phyloP scores from a whole-genome alignment of 176 grass and related monocot genomes.

The Lolium perenne region DNA sequence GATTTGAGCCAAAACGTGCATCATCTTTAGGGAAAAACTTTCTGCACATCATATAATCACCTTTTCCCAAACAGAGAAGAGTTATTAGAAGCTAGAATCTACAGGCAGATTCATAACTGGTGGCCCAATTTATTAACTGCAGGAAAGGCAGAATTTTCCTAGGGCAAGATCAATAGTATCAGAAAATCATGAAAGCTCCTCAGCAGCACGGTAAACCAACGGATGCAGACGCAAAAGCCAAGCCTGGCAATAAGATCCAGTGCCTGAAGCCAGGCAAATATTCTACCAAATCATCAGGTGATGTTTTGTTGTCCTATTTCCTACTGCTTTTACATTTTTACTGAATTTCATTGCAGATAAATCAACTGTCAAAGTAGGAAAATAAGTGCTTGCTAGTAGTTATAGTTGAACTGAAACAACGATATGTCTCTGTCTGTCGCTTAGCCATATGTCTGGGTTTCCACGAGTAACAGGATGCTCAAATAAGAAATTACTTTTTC shows the following conservation, averaged over 20 bases:
- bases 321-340: neutral
- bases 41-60: neutral
- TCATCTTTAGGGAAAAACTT: slow-evolving; percentile 1
- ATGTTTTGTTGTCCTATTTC: slow-evolving; percentile 33
- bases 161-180: neutral
- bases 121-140: slow-evolving; percentile 7
- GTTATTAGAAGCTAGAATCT: neutral
- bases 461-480: slow-evolving; percentile 5
- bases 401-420: neutral
- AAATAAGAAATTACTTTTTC: slow-evolving; percentile 49
- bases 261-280: slow-evolving; percentile 58
- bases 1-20: neutral
- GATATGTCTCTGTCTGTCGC: neutral
- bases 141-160: slow-evolving; percentile 31
- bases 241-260: slow-evolving; percentile 54
- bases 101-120: slow-evolving; percentile 26
- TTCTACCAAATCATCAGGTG: slow-evolving; percentile 70
- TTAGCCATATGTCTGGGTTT: neutral
- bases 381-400: slow-evolving; percentile 14
- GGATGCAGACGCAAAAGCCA: slow-evolving; percentile 46
- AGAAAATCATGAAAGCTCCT: slow-evolving; percentile 62
- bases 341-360: neutral
- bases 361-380: neutral
- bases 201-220: slow-evolving; percentile 42
- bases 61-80: neutral